phyloP scores from a whole-genome alignment of 768 basidiomycete species.

The Hysterangium stoloniferum region DNA sequence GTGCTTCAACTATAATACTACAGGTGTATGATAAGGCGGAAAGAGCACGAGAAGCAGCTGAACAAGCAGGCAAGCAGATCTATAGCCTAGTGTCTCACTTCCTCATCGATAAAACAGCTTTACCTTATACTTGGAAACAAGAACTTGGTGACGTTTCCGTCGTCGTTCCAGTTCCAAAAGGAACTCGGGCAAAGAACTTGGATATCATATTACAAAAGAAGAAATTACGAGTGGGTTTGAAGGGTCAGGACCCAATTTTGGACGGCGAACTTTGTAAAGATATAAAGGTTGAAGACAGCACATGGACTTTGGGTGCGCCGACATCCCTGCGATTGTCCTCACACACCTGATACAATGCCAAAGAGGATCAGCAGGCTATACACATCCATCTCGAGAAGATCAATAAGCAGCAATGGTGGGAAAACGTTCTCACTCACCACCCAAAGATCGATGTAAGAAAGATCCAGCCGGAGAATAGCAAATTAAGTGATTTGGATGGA shows the following conservation, averaged over 20 bases:
- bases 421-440: conserved; percentile 89
- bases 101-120: conserved; percentile 37
- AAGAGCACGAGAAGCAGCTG: conserved; percentile 62
- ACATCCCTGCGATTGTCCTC: not conserved
- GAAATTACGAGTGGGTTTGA: conserved; percentile 75
- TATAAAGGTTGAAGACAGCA: conserved; percentile 93
- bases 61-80: conserved; percentile 77
- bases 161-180: conserved; percentile 74
- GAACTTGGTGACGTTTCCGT: conserved; percentile 84
- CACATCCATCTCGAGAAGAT: conserved; percentile 79
- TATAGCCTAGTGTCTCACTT: conserved; percentile 15
- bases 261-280: conserved; percentile 89
- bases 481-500: conserved; percentile 90
- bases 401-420: conserved; percentile 93
- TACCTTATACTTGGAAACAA: conserved; percentile 92
- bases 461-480: conserved; percentile 92
- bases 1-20: not conserved
- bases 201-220: conserved; percentile 70
- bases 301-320: conserved; percentile 82
- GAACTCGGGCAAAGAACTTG: conserved; percentile 76
- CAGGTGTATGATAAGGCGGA: conserved; percentile 37
- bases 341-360: conserved; percentile 1
- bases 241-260: conserved; percentile 78
- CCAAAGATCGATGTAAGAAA: conserved; percentile 96
- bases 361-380: conserved; percentile 73